Evolutionary conservation across 169 alveolate species (phyloP), one percentile per base, ranked within the genome.

Genomic region (Neospora caninum): DNA sequence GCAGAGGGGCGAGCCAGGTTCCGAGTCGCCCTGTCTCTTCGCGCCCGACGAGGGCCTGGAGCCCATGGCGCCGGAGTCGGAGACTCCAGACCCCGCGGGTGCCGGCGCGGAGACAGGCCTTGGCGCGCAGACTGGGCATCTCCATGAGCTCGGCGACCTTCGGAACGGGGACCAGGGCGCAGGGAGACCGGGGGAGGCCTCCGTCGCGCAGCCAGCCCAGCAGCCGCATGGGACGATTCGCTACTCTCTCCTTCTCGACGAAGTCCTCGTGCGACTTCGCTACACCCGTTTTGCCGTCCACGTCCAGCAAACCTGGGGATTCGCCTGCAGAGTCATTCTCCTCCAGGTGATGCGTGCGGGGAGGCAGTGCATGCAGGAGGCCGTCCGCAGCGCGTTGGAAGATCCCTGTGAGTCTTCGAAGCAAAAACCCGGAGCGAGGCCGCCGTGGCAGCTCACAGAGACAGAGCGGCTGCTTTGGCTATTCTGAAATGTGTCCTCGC

Each of bases 281-380:
- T 91, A 58, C 83, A 80, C 94, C 25, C 82, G 38, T 27, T 80
- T 91, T 36, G 94, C 91, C 36, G 91, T 83, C 38, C 39, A 45
- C 49, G 86, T 86, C 4, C 82, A 91, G 83, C 53, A 91, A 89
- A 39, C 67, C 43, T 38, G 84, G 36, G 94, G 94, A 64, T n/a
- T 67, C 70, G 87, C 42, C 22, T 84, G 88, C 38, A 31, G 91
- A 69, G 82, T 91, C 58, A 82, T 91, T 34, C 83, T 91, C 64
- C 91, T 91, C 54, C 94, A 91, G 45, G 91, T 91, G 43, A n/a
- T 91, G 43, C 84, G 86, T 39, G 94, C 94, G 36, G 94, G 94
- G 43, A 34, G 94, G 6, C 91, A 73, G 43, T 80, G 94, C 67
- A 80, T 91, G 69, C 91, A 54, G 45, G 94, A 91, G 64, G 94